Evolutionary conservation across 2,329 filamentous ascomycete species (phyloP).

Genomic region (Pseudogymnoascus sp.): DNA sequence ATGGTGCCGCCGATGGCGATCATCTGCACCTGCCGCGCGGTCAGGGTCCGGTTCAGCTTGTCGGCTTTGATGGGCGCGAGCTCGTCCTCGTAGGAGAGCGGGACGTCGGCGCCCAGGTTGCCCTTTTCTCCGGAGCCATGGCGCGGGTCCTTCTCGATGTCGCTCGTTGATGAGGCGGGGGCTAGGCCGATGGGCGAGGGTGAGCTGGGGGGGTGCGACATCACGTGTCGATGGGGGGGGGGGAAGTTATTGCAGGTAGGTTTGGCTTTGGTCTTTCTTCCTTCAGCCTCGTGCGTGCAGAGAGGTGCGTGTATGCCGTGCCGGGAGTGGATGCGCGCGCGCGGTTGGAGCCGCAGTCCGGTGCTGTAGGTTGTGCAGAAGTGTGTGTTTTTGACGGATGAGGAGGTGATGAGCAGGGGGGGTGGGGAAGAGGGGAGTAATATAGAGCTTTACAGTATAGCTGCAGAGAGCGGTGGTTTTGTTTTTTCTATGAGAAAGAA

Average conservation of each 20-base stretch:
- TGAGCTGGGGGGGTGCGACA: neutral
- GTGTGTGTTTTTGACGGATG: neutral
- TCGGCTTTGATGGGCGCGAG: conserved; percentile 28
- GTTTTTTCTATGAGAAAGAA: neutral
- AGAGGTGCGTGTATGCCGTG: neutral
- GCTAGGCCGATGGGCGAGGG: neutral
- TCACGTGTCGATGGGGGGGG: neutral
- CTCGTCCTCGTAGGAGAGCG: neutral
- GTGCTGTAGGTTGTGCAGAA: neutral
- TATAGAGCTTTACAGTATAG: neutral
- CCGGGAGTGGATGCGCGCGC: neutral
- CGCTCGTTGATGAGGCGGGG: neutral
- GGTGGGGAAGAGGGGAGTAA: neutral
- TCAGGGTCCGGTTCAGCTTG: conserved; percentile 45
- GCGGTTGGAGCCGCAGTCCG: neutral
- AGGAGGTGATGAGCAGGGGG: neutral
- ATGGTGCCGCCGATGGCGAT: conserved; percentile 54
- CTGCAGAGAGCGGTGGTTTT: neutral
- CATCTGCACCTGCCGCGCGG: conserved; percentile 58
- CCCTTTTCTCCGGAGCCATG: neutral
- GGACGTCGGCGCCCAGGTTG: neutral
- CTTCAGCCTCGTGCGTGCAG: neutral
- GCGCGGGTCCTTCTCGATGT: neutral
- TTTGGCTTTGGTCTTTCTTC: no score
- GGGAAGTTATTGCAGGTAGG: neutral